These are phyloP conservation scores for Candida michaelii DNA, from an alignment of 805 yeast genomes.

Conservation along the genomic window DNA sequence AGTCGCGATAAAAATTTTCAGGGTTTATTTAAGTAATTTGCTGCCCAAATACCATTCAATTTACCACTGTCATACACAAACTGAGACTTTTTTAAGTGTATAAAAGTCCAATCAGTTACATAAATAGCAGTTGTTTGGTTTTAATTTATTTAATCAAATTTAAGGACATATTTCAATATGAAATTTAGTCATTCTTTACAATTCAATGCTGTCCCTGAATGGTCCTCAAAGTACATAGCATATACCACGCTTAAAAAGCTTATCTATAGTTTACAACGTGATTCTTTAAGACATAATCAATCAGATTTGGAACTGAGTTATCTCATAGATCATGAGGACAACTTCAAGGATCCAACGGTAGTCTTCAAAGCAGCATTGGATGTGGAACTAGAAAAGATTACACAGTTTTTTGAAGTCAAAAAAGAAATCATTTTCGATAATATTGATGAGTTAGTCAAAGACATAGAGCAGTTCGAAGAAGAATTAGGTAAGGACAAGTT, in stretches of 20 bases:
- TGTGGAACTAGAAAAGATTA: conserved; percentile 72
- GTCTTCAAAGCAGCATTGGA: conserved; percentile 75
- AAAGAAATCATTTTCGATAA: conserved; percentile 57
- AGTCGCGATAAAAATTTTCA: conserved; percentile 7
- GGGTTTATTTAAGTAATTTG: conserved; percentile 3
- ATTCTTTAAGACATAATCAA: conserved; percentile 31
- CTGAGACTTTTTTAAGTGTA: neutral
- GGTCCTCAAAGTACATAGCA: conserved; percentile 91
- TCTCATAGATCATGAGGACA: conserved; percentile 29
- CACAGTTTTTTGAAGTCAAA: conserved; percentile 67
- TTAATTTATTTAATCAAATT: neutral
- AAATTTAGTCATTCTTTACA: conserved; percentile 93
- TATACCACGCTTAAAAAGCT: conserved; percentile 85
- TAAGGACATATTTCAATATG: conserved; percentile 46
- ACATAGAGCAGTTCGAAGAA: conserved; percentile 60
- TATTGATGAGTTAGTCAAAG: conserved; percentile 58
- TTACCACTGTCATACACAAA: neutral
- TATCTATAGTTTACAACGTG: conserved; percentile 79
- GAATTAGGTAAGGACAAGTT: conserved; percentile 18
- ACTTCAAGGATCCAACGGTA: conserved; percentile 46
- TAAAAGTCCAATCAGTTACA: neutral
- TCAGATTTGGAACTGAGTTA: conserved; percentile 31
- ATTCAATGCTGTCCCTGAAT: conserved; percentile 97
- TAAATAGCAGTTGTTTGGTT: neutral
- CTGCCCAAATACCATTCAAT: neutral